Percentiles rank a stretch among this genome's conserved stretches.
Conservation (phyloP, 1,284 basidiomycete species). For the Ceratobasidium papillatum region DNA sequence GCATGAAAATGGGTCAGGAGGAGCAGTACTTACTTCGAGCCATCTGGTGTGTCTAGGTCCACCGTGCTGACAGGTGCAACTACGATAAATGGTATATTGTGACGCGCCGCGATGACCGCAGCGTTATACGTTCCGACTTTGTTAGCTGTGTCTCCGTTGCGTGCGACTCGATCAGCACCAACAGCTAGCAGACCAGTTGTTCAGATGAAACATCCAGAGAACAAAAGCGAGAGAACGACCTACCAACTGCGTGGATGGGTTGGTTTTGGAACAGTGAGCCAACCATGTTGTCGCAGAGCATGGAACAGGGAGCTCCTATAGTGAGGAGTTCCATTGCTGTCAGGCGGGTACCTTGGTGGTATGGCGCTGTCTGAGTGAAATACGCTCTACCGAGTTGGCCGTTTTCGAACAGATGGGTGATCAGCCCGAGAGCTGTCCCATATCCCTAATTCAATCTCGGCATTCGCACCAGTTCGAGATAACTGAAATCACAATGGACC, state of each 20-base stretch:
- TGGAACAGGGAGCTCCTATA: conserved; percentile 82
- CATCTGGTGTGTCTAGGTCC: conserved; percentile 79
- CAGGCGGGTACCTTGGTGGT: conserved; percentile 78
- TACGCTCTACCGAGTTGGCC: conserved; percentile 80
- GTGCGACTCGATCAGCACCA: conserved; percentile 85
- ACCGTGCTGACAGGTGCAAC: conserved; percentile 90
- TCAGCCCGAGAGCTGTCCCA: conserved; percentile 92
- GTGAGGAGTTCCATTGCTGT: conserved; percentile 88
- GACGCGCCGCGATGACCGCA: conserved; percentile 83
- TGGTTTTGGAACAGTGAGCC: conserved; percentile 90
- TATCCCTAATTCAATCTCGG: conserved; percentile 69
- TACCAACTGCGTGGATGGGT: conserved; percentile 81
- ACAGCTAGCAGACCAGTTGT: conserved; percentile 60
- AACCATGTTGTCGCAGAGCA: conserved; percentile 96
- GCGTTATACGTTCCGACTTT: conserved; percentile 92
- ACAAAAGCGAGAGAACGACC: conserved; percentile 32
- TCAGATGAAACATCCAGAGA: neutral
- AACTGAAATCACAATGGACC: conserved; percentile 48
- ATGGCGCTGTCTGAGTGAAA: conserved; percentile 91
- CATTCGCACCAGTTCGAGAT: neutral
- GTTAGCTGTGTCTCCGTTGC: conserved; percentile 81
- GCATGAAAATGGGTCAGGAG: neutral
- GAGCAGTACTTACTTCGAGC: conserved; percentile 66
- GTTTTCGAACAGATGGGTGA: conserved; percentile 84
- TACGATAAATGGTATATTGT: conserved; percentile 88